phyloP scores from a whole-genome alignment of 2,329 filamentous ascomycete species.

The Trichocomaceae sp. region DNA sequence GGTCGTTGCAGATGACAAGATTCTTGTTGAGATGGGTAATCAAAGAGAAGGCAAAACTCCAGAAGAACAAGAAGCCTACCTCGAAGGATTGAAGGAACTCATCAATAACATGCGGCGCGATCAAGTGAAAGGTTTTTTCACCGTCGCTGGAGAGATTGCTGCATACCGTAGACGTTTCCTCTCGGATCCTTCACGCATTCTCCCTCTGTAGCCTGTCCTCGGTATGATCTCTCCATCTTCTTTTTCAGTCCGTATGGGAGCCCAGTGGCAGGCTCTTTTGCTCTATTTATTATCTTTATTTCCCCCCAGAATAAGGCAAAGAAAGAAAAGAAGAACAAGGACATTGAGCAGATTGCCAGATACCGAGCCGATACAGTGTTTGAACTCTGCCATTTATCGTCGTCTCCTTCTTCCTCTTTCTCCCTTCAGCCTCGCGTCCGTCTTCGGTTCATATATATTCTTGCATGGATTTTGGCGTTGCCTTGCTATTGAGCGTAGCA shows the following conservation, averaged over 20 bases:
- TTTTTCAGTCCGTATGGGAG: not conserved
- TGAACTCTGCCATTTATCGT: conserved; percentile 2
- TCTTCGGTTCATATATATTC: not conserved
- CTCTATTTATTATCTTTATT: not conserved
- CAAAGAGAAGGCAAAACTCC: conserved; percentile 41
- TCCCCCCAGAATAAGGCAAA: not conserved
- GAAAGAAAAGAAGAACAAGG: not conserved
- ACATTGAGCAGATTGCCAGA: conserved; percentile 4
- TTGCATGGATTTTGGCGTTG: conserved; percentile 15
- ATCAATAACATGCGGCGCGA: conserved; percentile 45
- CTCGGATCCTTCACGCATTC: conserved; percentile 40
- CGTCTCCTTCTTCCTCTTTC: conserved; percentile 9
- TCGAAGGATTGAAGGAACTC: conserved; percentile 41
- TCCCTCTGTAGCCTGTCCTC: conserved; percentile 36
- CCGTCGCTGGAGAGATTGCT: conserved; percentile 44
- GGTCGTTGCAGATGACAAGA: conserved; percentile 42
- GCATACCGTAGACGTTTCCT: conserved; percentile 47
- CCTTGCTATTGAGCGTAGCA: conserved; percentile 18
- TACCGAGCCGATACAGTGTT: not conserved
- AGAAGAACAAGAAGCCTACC: conserved; percentile 39
- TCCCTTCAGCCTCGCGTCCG: conserved; percentile 6
- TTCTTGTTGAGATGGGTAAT: conserved; percentile 45
- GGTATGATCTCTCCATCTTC: conserved; percentile 7
- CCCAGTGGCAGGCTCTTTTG: not conserved
- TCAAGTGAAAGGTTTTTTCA: conserved; percentile 46